Evolutionary conservation across 164 flowering plant genomes (phyloP).

Genomic region (Houttuynia cordata): DNA sequence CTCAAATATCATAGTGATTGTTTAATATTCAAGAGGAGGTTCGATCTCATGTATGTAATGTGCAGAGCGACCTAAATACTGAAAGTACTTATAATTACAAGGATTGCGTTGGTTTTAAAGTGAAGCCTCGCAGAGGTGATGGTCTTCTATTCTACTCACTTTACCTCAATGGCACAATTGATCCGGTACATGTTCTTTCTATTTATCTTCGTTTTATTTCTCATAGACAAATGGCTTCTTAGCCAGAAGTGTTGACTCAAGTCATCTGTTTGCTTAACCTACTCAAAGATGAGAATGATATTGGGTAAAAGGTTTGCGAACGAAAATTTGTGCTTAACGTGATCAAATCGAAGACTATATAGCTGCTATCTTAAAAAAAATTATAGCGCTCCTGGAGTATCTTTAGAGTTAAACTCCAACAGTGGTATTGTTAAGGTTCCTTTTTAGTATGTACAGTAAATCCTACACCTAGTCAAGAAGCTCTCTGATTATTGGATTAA

Average conservation of each 20-base stretch:
- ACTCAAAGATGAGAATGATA: too few relatives aligned
- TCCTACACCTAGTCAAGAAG: too few relatives aligned
- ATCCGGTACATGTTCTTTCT: conserved; percentile 31
- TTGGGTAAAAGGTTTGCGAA: too few relatives aligned
- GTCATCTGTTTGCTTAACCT: neutral
- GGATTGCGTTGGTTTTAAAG: conserved; percentile 71
- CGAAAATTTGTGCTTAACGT: too few relatives aligned
- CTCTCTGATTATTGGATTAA: too few relatives aligned
- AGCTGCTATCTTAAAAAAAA: too few relatives aligned
- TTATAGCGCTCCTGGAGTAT: too few relatives aligned
- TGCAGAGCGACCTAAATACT: conserved; percentile 56
- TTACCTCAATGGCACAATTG: conserved; percentile 76
- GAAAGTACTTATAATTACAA: conserved; percentile 43
- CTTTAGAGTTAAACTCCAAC: too few relatives aligned
- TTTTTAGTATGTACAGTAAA: too few relatives aligned
- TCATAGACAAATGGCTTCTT: neutral
- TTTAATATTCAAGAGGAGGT: neutral
- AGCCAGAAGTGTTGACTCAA: neutral
- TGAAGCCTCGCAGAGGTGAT: conserved; percentile 86
- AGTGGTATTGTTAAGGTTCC: too few relatives aligned
- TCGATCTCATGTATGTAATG: neutral
- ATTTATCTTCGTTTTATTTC: neutral
- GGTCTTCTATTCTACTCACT: conserved; percentile 81
- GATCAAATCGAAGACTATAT: too few relatives aligned
- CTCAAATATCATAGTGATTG: neutral